Conservation (phyloP, 768 basidiomycete genomes). For the Cystofilobasidium capitatum region DNA sequence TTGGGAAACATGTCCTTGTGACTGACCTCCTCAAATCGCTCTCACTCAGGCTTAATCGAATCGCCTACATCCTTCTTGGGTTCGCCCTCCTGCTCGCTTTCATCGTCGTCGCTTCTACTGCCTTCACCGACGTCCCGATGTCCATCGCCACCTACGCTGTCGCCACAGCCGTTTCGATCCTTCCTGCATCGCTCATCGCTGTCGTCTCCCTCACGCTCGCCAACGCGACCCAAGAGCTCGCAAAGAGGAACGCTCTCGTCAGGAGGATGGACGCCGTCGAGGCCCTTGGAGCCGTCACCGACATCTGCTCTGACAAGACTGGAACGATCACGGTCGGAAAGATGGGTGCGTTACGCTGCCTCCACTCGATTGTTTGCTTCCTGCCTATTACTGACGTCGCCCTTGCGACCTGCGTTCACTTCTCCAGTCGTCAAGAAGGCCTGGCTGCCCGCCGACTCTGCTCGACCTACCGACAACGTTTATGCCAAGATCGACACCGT, state of each 20-base stretch:
- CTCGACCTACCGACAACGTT: conserved; percentile 32
- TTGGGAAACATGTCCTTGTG: background rate
- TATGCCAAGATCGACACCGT: conserved; percentile 31
- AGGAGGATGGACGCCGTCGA: conserved; percentile 57
- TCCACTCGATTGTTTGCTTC: background rate
- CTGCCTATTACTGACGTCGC: no score
- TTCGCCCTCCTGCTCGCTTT: conserved; percentile 38
- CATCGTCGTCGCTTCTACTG: conserved; percentile 41
- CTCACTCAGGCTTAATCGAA: conserved; percentile 37
- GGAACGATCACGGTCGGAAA: conserved; percentile 48
- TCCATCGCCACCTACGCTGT: conserved; percentile 42
- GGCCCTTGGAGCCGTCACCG: conserved; percentile 50
- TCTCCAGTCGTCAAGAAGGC: conserved; percentile 39
- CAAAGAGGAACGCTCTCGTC: conserved; percentile 51
- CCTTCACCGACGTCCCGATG: conserved; percentile 36
- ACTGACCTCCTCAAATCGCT: background rate
- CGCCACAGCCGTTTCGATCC: conserved; percentile 39
- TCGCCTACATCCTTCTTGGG: conserved; percentile 39
- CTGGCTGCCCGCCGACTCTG: conserved; percentile 41
- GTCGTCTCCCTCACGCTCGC: conserved; percentile 53
- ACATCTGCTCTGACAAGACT: conserved; percentile 57
- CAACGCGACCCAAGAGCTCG: conserved; percentile 50
- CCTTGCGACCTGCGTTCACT: background rate
- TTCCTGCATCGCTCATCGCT: conserved; percentile 44
- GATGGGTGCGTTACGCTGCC: conserved; percentile 34